Evolutionary conservation across 2,329 filamentous ascomycete genomes (phyloP), one percentile per base, ranked within the genome.

Genomic region (Neospermospora avenae): DNA sequence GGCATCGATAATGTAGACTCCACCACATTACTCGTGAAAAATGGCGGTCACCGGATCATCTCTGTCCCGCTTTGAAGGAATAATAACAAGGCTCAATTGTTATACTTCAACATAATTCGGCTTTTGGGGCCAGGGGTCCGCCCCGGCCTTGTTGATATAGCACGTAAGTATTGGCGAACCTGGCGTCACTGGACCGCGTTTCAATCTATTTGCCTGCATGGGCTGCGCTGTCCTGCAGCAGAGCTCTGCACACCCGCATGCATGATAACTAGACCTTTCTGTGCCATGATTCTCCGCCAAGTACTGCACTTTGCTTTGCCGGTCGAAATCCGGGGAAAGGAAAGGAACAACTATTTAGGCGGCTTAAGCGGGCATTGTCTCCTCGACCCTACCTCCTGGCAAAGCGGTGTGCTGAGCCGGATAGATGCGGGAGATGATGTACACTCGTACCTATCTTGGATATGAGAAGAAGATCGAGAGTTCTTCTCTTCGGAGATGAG

Each of bases 291-390:
- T 31, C n/a, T 39, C 25, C 37, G 24, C 37, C 52, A 44, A 42
- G 22, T 13, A 22, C 22, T n/a, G 20, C 37, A 25, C 37, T 54
- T 54, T 58, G 52, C 59, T 52, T 51, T n/a, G 22, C 22, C 42
- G 49, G 41, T 55, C 61, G 55, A 60, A 63, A 60, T 58, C 61
- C 58, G 61, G 61, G 61, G 61, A 58, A 60, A 34, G 56, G 24
- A 46, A 52, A 25, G 55, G 54, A 55, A 58, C 55, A 49, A 53
- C 49, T 46, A 49, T 62, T 58, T 62, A 62, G 59, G 59, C 59
- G 46, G 52, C 46, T 58, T 37, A 44, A 58, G 59, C 55, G 59
- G 55, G 41, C 45, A 31, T 55, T 37, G 57, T 41, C 22, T 37
- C 35, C 51, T 54, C 51, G 8, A 31, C 34, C 22, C 35, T 25